Evolutionary conservation across 2,329 filamentous ascomycete species (phyloP).

Genomic region (Pseudopyrenochaeta lycopersici): DNA sequence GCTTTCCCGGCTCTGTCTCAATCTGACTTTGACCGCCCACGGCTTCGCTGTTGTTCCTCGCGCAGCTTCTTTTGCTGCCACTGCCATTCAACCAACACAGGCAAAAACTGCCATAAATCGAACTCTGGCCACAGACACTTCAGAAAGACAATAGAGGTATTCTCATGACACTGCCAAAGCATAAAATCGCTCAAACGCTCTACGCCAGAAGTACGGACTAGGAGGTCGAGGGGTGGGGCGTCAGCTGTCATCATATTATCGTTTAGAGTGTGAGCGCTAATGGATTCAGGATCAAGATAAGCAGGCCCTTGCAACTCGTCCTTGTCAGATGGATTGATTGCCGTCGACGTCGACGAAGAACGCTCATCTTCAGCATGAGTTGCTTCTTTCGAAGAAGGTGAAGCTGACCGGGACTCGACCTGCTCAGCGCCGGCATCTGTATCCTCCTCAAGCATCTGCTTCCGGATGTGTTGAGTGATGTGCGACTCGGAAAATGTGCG

Average conservation of each 20-base stretch:
- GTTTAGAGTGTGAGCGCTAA: slow-evolving; percentile 82
- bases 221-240: slow-evolving; percentile 86
- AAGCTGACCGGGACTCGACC: slow-evolving; percentile 39
- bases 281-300: slow-evolving; percentile 81
- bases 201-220: slow-evolving; percentile 92
- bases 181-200: slow-evolving; percentile 95
- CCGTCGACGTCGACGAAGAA: slow-evolving; percentile 50
- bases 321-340: slow-evolving; percentile 47
- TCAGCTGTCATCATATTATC: slow-evolving; percentile 88
- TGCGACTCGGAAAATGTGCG: slow-evolving; percentile 86
- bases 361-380: slow-evolving; percentile 37
- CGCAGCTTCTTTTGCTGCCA: slow-evolving; percentile 62
- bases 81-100: slow-evolving; percentile 91
- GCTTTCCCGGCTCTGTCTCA: slow-evolving; percentile 13
- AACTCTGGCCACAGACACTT: slow-evolving; percentile 96
- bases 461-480: slow-evolving; percentile 84
- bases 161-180: slow-evolving; percentile 96
- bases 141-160: slow-evolving; percentile 91
- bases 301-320: slow-evolving; percentile 32
- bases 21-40: slow-evolving; percentile 38
- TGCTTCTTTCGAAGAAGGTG: slow-evolving; percentile 48
- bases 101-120: slow-evolving; percentile 90
- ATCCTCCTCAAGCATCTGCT: slow-evolving; percentile 54
- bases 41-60: slow-evolving; percentile 45
- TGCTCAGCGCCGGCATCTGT: slow-evolving; percentile 38